These are phyloP conservation scores for Liquidambar formosana DNA, from an alignment of 164 flowering plant genomes.

Conservation along the genomic window DNA sequence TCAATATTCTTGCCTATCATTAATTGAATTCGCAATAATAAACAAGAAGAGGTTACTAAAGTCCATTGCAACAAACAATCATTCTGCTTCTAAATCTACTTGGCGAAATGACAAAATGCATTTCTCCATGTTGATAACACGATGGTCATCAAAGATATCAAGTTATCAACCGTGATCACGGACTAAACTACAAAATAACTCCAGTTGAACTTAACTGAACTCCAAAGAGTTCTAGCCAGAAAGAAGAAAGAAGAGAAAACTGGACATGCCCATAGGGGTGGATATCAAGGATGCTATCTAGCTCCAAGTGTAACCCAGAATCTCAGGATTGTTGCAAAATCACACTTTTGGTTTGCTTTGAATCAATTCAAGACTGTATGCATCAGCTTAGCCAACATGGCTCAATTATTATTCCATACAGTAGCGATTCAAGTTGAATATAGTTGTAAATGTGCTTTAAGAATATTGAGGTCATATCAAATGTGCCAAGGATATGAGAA, in stretches of 20 bases:
- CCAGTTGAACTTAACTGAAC: not conserved
- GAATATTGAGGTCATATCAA: not conserved
- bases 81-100: too few species aligned
- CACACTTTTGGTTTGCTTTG: not conserved
- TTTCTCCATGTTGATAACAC: too few species aligned
- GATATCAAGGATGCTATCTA: not conserved
- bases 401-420: not conserved
- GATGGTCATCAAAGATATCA: too few species aligned
- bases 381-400: not conserved
- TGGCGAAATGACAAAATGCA: too few species aligned
- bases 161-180: not conserved
- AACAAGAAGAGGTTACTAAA: not conserved
- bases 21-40: too few species aligned
- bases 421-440: not conserved
- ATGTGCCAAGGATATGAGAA: not conserved
- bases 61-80: not conserved
- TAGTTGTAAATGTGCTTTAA: not conserved
- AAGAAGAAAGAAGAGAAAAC: constrained; percentile 7
- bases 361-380: not conserved
- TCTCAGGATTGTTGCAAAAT: not conserved
- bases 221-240: not conserved
- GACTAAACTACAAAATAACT: not conserved
- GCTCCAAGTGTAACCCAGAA: not conserved
- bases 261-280: constrained; percentile 1
- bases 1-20: not conserved